Percentiles rank a stretch among this genome's conserved stretches.
These are phyloP conservation scores for Lasiosphaeria hispida DNA, from an alignment of 495 filamentous ascomycete species.

Conservation along the genomic window DNA sequence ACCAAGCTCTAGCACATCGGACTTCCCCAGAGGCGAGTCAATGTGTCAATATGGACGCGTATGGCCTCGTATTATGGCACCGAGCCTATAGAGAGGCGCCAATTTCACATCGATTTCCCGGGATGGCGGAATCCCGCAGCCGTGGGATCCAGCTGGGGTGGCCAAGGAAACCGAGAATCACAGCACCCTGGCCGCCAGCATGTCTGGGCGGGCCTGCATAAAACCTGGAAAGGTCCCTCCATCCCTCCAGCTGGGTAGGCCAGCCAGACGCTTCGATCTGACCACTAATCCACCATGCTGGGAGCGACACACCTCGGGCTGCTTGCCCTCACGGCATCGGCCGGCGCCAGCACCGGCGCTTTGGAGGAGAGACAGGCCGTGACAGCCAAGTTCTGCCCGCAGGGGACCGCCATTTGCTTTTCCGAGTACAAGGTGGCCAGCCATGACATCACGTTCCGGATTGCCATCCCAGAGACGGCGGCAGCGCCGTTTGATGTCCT, in stretches of 20 bases:
- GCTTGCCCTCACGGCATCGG: conserved; percentile 21
- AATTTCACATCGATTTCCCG: conserved; percentile 12
- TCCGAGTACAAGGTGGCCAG: conserved; percentile 33
- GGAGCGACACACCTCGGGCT: conserved; percentile 16
- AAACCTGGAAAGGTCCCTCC: conserved; percentile 14
- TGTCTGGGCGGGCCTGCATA: conserved; percentile 12
- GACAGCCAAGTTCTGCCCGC: conserved; percentile 38
- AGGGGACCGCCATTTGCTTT: conserved; percentile 38
- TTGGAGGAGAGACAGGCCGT: conserved; percentile 17
- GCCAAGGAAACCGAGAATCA: not conserved
- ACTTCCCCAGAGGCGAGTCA: conserved; percentile 27
- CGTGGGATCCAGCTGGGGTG: not conserved
- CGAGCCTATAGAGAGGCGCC: conserved; percentile 11
- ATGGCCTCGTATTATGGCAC: not conserved
- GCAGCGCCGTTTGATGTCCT: conserved; percentile 47
- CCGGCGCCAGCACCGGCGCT: conserved; percentile 1
- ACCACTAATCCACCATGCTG: conserved; percentile 10
- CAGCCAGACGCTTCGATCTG: not conserved
- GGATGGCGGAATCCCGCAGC: conserved; percentile 15
- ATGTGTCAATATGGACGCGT: not conserved
- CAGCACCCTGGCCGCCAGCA: not conserved
- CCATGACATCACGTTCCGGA: conserved; percentile 38
- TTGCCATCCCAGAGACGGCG: conserved; percentile 47
- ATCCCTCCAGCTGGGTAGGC: not conserved
- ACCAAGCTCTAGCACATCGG: conserved; percentile 10